These are phyloP conservation scores for Colletotrichum sansevieriae DNA, from an alignment of 2,329 filamentous ascomycete species.

Conservation along the genomic window DNA sequence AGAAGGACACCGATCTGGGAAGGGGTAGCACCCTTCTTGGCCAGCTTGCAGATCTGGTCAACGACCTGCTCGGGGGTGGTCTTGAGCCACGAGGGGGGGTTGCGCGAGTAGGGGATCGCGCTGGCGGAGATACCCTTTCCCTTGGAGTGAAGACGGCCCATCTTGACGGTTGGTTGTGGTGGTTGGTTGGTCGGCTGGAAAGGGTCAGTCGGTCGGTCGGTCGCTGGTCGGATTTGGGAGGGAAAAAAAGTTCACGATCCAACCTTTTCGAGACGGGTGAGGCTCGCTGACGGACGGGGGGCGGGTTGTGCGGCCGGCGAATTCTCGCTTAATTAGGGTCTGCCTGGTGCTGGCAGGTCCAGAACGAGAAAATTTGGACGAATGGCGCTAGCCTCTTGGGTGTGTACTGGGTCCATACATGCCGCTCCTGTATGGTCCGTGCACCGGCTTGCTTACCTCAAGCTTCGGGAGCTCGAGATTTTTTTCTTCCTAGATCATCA, in stretches of 20 bases:
- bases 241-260: constrained; percentile 41
- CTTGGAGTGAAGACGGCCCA: constrained; percentile 99
- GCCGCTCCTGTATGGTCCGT: constrained; percentile 19
- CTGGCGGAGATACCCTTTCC: constrained; percentile 99
- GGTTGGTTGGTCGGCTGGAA: constrained; percentile 43
- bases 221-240: constrained; percentile 39
- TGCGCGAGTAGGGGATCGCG: constrained; percentile 96
- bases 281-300: constrained; percentile 12
- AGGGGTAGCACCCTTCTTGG: constrained; percentile 97
- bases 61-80: constrained; percentile 98
- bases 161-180: constrained; percentile 64
- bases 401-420: background rate
- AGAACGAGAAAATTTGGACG: constrained; percentile 28
- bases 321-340: constrained; percentile 62
- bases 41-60: constrained; percentile 99
- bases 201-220: constrained; percentile 40
- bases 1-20: constrained; percentile 99
- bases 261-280: constrained; percentile 28
- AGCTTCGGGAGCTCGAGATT: constrained; percentile 30
- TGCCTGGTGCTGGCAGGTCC: background rate
- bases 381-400: background rate
- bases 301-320: constrained; percentile 58
- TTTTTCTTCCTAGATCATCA: constrained; percentile 33
- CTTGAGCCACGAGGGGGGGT: constrained; percentile 95
- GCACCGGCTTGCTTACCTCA: constrained; percentile 34